These are phyloP conservation scores for Mucor racemosus DNA, from an alignment of 371 early-diverging fungal species.

Conservation along the genomic window DNA sequence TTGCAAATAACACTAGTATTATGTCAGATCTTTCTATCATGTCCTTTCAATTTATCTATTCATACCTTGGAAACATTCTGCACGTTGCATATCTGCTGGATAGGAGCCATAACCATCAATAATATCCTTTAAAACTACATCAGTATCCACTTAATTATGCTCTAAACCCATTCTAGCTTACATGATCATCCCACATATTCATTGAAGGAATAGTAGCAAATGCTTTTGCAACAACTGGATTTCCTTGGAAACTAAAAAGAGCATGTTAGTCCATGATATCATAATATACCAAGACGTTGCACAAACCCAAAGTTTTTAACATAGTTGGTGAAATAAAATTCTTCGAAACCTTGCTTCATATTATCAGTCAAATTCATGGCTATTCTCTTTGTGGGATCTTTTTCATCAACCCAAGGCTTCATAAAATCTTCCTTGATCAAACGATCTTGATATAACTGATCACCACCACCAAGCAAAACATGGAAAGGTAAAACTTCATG, in stretches of 20 bases:
- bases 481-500: slow-evolving; percentile 77
- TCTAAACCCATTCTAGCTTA: neutral
- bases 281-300: neutral
- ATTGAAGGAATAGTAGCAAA: slow-evolving; percentile 71
- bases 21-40: neutral
- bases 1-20: slow-evolving; percentile 36
- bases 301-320: slow-evolving; percentile 63
- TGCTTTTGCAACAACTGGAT: slow-evolving; percentile 56
- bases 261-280: neutral
- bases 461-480: slow-evolving; percentile 82
- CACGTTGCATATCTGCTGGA: slow-evolving; percentile 72
- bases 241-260: slow-evolving; percentile 27
- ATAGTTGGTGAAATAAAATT: slow-evolving; percentile 78
- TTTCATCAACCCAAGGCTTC: slow-evolving; percentile 65
- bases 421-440: slow-evolving; percentile 57
- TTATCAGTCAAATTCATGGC: slow-evolving; percentile 46
- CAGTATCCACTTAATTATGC: neutral
- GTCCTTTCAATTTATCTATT: neutral
- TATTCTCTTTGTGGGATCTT: slow-evolving; percentile 46
- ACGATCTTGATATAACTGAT: slow-evolving; percentile 80
- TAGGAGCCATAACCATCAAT: slow-evolving; percentile 84
- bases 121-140: slow-evolving; percentile 35
- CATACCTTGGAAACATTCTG: slow-evolving; percentile 41
- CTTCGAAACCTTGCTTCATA: slow-evolving; percentile 60
- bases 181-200: slow-evolving; percentile 83